phyloP scores from a whole-genome alignment of 306 rosid species.

The Begonia loranthoides region DNA sequence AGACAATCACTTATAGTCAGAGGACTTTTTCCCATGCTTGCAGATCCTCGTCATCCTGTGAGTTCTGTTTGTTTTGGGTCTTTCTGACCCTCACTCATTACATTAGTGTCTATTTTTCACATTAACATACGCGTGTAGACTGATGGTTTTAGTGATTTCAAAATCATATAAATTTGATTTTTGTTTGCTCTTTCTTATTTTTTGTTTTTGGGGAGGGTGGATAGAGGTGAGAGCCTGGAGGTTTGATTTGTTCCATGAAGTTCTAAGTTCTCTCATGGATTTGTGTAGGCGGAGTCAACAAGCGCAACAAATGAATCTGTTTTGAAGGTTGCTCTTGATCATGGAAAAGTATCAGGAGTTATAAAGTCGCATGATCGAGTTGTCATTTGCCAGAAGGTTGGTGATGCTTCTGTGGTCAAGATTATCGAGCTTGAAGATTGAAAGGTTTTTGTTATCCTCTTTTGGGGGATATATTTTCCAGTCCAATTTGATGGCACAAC shows the following conservation, averaged over 20 bases:
- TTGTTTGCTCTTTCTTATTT: too few relatives aligned
- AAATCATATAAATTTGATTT: too few relatives aligned
- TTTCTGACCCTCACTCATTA: too few relatives aligned
- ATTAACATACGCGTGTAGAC: too few relatives aligned
- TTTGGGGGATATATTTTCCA: not conserved
- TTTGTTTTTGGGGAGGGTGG: too few relatives aligned
- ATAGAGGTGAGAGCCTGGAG: too few relatives aligned
- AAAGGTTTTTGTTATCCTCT: slow-evolving; percentile 2
- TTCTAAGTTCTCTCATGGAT: too few relatives aligned
- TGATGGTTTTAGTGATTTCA: too few relatives aligned
- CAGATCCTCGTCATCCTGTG: slow-evolving; percentile 99
- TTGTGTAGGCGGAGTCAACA: slow-evolving; percentile 55
- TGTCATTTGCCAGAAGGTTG: slow-evolving; percentile 86
- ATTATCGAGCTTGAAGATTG: slow-evolving; percentile 89
- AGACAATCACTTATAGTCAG: slow-evolving; percentile 93
- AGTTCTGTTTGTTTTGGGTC: slow-evolving; percentile 16
- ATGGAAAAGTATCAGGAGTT: slow-evolving; percentile 63
- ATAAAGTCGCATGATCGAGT: slow-evolving; percentile 76
- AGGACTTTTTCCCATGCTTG: slow-evolving; percentile 98
- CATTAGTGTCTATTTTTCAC: too few relatives aligned
- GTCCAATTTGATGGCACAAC: too few relatives aligned
- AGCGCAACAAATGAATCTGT: slow-evolving; percentile 67
- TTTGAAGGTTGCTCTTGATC: slow-evolving; percentile 80
- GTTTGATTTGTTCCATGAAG: too few relatives aligned
- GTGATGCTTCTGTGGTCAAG: slow-evolving; percentile 76